Evolutionary conservation across 768 basidiomycete species (phyloP).

Genomic region (Tylopilus cervinicoccineus): DNA sequence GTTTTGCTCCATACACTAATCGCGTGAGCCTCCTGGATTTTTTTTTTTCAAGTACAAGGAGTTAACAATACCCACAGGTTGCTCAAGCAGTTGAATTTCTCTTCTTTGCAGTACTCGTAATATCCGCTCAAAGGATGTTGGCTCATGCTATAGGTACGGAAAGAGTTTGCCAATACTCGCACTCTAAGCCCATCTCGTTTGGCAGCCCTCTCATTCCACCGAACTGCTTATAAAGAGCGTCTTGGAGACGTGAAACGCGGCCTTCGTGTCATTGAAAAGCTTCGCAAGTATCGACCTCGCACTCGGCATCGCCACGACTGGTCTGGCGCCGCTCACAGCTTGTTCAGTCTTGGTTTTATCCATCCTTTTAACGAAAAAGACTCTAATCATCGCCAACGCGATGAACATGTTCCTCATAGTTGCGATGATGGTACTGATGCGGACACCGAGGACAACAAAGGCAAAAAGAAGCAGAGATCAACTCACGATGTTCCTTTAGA

Average conservation of each 20-base stretch:
- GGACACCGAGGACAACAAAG: slow-evolving; percentile 27
- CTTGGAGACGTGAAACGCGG: slow-evolving; percentile 52
- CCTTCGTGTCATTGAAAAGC: slow-evolving; percentile 58
- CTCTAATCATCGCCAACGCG: slow-evolving; percentile 30
- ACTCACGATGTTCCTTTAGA: slow-evolving; percentile 5
- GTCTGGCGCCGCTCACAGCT: slow-evolving; percentile 39
- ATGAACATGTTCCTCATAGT: slow-evolving; percentile 18
- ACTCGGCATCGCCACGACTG: slow-evolving; percentile 29
- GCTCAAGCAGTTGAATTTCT: slow-evolving; percentile 64
- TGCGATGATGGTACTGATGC: slow-evolving; percentile 31
- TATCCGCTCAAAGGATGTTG: slow-evolving; percentile 62
- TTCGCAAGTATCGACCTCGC: slow-evolving; percentile 59
- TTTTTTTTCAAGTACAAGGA: background rate
- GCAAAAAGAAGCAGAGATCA: slow-evolving; percentile 28
- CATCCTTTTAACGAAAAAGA: slow-evolving; percentile 45
- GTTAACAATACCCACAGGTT: slow-evolving; percentile 34
- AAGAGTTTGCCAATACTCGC: background rate
- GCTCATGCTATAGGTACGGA: slow-evolving; percentile 56
- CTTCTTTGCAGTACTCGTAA: slow-evolving; percentile 69
- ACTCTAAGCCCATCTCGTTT: background rate
- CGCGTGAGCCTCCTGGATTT: slow-evolving; percentile 37
- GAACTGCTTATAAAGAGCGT: slow-evolving; percentile 72
- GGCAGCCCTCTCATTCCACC: slow-evolving; percentile 69
- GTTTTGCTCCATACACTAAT: slow-evolving; percentile 58
- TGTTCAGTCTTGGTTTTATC: slow-evolving; percentile 32